A percentile compares a stretch with the other conserved stretches of the same genome.
phyloP scores from a whole-genome alignment of 495 filamentous ascomycete genomes.

The Monascus purpureus region DNA sequence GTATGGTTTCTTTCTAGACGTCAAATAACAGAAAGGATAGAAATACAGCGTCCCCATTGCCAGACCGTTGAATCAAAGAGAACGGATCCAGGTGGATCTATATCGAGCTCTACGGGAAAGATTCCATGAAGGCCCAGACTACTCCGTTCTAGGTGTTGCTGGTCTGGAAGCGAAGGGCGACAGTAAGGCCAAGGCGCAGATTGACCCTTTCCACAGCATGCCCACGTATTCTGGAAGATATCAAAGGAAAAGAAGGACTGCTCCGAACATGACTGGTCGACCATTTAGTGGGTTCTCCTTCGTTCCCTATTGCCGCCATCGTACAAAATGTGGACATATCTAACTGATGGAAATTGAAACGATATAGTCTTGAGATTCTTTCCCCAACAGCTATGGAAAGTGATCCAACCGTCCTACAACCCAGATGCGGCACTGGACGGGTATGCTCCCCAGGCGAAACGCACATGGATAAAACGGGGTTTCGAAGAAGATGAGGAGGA shows the following conservation, averaged over 20 bases:
- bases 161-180: slow-evolving; percentile 28
- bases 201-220: slow-evolving; percentile 49
- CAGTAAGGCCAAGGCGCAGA: slow-evolving; percentile 21
- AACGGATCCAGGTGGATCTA: slow-evolving; percentile 26
- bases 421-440: slow-evolving; percentile 20
- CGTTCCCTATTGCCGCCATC: neutral
- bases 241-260: slow-evolving; percentile 34
- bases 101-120: slow-evolving; percentile 36
- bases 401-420: slow-evolving; percentile 34
- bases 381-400: slow-evolving; percentile 39
- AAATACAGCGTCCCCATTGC: slow-evolving; percentile 24
- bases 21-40: slow-evolving; percentile 10
- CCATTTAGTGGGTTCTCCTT: slow-evolving; percentile 31
- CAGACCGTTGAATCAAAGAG: slow-evolving; percentile 16
- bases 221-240: slow-evolving; percentile 43
- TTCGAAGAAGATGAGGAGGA: slow-evolving; percentile 37
- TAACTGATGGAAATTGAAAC: slow-evolving; percentile 1
- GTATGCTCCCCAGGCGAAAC: slow-evolving; percentile 10
- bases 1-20: too few relatives aligned
- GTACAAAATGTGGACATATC: neutral
- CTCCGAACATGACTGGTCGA: slow-evolving; percentile 35
- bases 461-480: slow-evolving; percentile 20
- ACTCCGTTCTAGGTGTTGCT: slow-evolving; percentile 38
- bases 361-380: slow-evolving; percentile 39
- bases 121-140: slow-evolving; percentile 43